Percentiles rank a stretch among this genome's conserved stretches.
Conservation (phyloP, 495 filamentous ascomycete genomes). For the Annulohypoxylon maeteangense region DNA sequence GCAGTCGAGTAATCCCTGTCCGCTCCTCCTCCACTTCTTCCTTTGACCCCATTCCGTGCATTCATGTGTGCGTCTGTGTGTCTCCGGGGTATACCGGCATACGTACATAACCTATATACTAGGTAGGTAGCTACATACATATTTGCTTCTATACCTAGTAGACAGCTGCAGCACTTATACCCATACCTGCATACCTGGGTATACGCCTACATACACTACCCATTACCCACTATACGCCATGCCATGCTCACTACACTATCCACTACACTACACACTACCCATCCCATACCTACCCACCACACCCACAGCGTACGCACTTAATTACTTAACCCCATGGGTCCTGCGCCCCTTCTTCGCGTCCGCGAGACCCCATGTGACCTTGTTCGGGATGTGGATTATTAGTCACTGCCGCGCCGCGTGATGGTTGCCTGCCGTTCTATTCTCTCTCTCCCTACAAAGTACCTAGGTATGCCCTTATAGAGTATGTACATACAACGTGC, state of each 20-base stretch:
- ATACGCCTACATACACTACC: background rate
- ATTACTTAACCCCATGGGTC: conserved; percentile 10
- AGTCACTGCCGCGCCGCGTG: conserved; percentile 37
- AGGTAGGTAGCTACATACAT: background rate
- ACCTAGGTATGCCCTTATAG: background rate
- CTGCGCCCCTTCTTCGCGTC: conserved; percentile 40
- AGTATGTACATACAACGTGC: background rate
- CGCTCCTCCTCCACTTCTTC: background rate
- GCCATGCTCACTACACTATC: too few relatives aligned
- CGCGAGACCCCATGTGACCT: conserved; percentile 39
- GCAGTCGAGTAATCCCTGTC: conserved; percentile 17
- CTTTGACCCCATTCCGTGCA: background rate
- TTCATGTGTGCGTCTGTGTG: conserved; percentile 6
- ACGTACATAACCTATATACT: conserved; percentile 1
- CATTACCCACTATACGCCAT: background rate
- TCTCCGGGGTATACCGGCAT: conserved; percentile 25
- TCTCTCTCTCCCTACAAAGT: background rate
- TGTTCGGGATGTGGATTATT: conserved; percentile 32
- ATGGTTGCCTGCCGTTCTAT: conserved; percentile 26
- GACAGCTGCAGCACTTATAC: background rate
- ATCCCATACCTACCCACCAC: background rate
- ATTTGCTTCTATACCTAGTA: background rate
- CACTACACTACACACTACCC: background rate
- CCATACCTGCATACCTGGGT: background rate
- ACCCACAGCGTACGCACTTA: conserved; percentile 1